A percentile compares a stretch with the other conserved stretches of the same genome.
Evolutionary conservation across 257 asterid genomes (phyloP).

Genomic region (Sherardia arvensis): DNA sequence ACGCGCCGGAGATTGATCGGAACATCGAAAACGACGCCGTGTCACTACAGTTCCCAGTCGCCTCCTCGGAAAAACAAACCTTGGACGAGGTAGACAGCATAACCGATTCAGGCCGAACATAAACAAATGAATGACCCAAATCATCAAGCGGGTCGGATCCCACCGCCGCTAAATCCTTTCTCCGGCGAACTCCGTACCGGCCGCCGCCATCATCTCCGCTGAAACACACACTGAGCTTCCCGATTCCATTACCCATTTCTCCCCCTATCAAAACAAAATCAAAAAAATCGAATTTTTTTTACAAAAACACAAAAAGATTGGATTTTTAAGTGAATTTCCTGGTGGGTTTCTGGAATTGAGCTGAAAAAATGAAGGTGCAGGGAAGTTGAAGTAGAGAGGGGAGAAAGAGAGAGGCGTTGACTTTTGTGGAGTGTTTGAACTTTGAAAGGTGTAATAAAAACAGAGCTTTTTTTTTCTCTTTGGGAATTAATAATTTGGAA

Average conservation of each 20-base stretch:
- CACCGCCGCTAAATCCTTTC: slow-evolving; percentile 32
- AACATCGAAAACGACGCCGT: slow-evolving; percentile 30
- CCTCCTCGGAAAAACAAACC: slow-evolving; percentile 52
- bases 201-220: slow-evolving; percentile 28
- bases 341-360: too few species aligned
- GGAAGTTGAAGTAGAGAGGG: slow-evolving; percentile 19
- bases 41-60: background rate
- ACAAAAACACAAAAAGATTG: background rate
- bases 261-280: background rate
- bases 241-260: slow-evolving; percentile 87
- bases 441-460: slow-evolving; percentile 47
- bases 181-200: slow-evolving; percentile 41
- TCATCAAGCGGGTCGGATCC: slow-evolving; percentile 73
- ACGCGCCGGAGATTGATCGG: slow-evolving; percentile 79
- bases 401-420: slow-evolving; percentile 41
- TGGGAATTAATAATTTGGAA: background rate
- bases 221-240: slow-evolving; percentile 77
- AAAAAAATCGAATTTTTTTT: background rate
- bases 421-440: slow-evolving; percentile 41
- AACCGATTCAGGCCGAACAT: slow-evolving; percentile 59
- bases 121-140: slow-evolving; percentile 90
- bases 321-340: too few species aligned
- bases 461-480: slow-evolving; percentile 16
- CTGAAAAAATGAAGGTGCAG: slow-evolving; percentile 3
- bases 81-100: slow-evolving; percentile 49